Conservation (phyloP, 2,329 filamentous ascomycete genomes). For the Fusarium torreyae region DNA sequence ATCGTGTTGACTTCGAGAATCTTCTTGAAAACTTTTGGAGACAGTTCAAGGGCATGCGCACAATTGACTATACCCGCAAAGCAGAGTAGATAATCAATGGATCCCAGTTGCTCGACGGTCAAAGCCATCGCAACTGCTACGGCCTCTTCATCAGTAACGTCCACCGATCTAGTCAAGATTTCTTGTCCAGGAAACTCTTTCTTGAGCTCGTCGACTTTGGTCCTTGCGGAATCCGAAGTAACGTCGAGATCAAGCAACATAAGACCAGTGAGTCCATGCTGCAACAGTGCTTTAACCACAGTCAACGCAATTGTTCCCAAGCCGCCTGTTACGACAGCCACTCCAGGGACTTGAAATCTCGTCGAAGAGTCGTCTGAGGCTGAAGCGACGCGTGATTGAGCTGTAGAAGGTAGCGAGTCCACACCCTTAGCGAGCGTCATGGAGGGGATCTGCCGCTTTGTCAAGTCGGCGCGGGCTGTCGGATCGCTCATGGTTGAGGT, state of each 20-base stretch:
- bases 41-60: constrained; percentile 72
- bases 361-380: constrained; percentile 10
- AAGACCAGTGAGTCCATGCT: constrained; percentile 12
- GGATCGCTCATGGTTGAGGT: constrained; percentile 10
- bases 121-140: neutral
- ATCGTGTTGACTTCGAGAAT: constrained; percentile 81
- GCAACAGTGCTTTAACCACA: constrained; percentile 13
- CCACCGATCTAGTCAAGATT: constrained; percentile 3
- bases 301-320: constrained; percentile 20
- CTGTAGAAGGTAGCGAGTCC: constrained; percentile 1
- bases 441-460: constrained; percentile 31
- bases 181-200: neutral
- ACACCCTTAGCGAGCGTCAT: constrained; percentile 18
- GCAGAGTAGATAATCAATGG: constrained; percentile 18
- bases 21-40: constrained; percentile 70
- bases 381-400: constrained; percentile 6
- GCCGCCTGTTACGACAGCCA: constrained; percentile 17
- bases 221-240: neutral
- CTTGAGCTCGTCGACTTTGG: neutral
- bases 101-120: constrained; percentile 11
- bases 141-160: constrained; percentile 19
- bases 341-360: constrained; percentile 9
- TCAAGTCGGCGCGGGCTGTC: constrained; percentile 11
- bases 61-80: constrained; percentile 71
- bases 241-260: constrained; percentile 26